Evolutionary conservation across 805 yeast species (phyloP).

Genomic region (Citeromyces nyonsensis): DNA sequence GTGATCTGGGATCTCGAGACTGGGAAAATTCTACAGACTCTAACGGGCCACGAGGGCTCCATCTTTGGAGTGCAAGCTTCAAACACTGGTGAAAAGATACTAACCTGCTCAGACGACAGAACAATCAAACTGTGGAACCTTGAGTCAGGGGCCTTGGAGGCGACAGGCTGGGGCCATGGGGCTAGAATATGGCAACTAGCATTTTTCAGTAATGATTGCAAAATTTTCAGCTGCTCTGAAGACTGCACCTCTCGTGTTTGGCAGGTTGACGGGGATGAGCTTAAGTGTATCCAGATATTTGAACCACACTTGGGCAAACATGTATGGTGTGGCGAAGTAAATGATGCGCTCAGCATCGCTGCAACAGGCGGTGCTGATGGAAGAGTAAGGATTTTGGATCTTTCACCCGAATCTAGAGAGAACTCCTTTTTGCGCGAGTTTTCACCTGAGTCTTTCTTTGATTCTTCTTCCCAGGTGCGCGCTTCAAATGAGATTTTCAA

Average conservation of each 20-base stretch:
- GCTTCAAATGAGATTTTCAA: constrained; percentile 41
- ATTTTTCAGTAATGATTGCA: constrained; percentile 24
- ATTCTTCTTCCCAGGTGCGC: constrained; percentile 11
- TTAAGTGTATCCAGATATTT: constrained; percentile 28
- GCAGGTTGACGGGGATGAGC: constrained; percentile 24
- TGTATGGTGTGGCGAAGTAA: constrained; percentile 66
- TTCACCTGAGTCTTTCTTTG: constrained; percentile 18
- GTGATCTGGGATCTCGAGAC: constrained; percentile 53
- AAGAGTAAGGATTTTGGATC: constrained; percentile 47
- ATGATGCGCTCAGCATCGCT: constrained; percentile 26
- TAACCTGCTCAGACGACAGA: constrained; percentile 89
- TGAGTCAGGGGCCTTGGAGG: constrained; percentile 35
- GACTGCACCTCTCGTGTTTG: constrained; percentile 79
- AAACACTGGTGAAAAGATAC: constrained; percentile 32
- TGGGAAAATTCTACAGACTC: constrained; percentile 27
- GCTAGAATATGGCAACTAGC: constrained; percentile 83
- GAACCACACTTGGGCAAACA: constrained; percentile 78
- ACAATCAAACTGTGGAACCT: constrained; percentile 69
- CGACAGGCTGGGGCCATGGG: constrained; percentile 93
- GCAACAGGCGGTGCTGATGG: constrained; percentile 96
- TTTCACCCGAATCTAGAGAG: constrained; percentile 16
- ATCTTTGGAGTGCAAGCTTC: constrained; percentile 70
- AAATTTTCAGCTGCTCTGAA: constrained; percentile 60
- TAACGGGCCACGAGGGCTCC: constrained; percentile 80
- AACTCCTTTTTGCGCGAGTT: constrained; percentile 13